Evolutionary conservation across 371 early-diverging fungal species (phyloP).

Genomic region (Rhizomucor pusillus): DNA sequence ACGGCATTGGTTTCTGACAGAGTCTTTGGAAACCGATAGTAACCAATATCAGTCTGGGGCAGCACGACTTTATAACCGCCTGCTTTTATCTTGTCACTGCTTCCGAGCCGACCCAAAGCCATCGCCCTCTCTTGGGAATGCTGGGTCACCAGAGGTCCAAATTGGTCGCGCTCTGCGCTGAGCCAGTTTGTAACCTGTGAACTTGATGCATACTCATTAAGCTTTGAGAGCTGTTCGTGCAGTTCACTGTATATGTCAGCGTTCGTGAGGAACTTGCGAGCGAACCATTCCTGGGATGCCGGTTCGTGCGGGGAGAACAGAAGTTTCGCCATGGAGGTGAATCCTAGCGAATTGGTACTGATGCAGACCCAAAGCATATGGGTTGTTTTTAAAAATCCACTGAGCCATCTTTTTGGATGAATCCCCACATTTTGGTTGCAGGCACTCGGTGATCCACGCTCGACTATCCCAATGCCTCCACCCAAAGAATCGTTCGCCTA

Average conservation of each 20-base stretch:
- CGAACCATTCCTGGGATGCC: neutral
- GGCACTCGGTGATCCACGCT: too few species aligned
- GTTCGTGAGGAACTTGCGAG: neutral
- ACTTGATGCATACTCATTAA: neutral
- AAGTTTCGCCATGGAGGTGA: too few species aligned
- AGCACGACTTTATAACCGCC: neutral
- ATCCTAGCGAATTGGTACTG: too few species aligned
- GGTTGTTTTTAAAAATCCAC: too few species aligned
- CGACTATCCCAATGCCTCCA: too few species aligned
- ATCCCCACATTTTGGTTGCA: too few species aligned
- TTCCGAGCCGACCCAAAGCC: neutral
- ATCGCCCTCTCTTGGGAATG: neutral
- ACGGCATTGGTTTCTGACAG: slow-evolving; percentile 2
- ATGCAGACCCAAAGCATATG: too few species aligned
- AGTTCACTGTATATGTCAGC: slow-evolving; percentile 3
- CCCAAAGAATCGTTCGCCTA: too few species aligned
- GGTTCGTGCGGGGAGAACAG: neutral
- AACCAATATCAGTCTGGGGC: neutral
- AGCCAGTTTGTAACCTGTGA: neutral
- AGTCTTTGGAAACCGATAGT: slow-evolving; percentile 1
- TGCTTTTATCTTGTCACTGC: slow-evolving; percentile 4
- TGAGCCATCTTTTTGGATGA: too few species aligned
- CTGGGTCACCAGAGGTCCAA: neutral
- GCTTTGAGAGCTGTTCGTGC: neutral
- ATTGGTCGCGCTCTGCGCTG: slow-evolving; percentile 3